Percentiles rank a stretch among this genome's conserved stretches.
These are phyloP conservation scores for Tuber aestivum DNA, from an alignment of 495 filamentous ascomycete genomes.

Conservation along the genomic window DNA sequence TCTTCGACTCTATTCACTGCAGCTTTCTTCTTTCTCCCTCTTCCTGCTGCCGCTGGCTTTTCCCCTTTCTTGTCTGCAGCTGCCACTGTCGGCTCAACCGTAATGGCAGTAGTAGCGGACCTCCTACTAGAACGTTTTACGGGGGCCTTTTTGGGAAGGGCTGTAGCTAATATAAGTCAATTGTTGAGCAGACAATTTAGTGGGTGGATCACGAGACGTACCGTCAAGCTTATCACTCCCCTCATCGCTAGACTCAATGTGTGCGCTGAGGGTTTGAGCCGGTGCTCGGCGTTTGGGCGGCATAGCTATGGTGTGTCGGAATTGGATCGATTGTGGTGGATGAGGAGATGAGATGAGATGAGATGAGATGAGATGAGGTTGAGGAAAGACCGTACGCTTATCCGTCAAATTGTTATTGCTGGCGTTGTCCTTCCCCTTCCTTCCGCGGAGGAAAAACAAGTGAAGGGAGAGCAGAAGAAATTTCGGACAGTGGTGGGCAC, in stretches of 20 bases:
- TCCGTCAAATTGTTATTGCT: neutral
- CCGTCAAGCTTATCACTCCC: conserved; percentile 21
- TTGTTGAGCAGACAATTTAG: neutral
- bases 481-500: neutral
- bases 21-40: conserved; percentile 15
- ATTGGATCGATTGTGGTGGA: neutral
- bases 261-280: conserved; percentile 18
- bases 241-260: conserved; percentile 5
- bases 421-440: neutral
- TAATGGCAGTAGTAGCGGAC: neutral
- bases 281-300: conserved; percentile 23
- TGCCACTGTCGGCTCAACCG: neutral
- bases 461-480: neutral
- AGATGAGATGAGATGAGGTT: neutral
- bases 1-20: conserved; percentile 5
- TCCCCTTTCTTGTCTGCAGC: conserved; percentile 11
- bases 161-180: neutral
- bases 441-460: neutral
- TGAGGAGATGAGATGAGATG: neutral
- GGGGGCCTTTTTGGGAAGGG: conserved; percentile 14
- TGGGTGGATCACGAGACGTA: conserved; percentile 10
- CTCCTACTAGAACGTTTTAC: conserved; percentile 13
- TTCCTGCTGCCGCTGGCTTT: neutral
- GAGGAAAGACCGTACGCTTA: neutral
- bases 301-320: conserved; percentile 12